Base-by-base conservation (phyloP, 345 rosid genomes). In the Citrus mangshanensis region DNA sequence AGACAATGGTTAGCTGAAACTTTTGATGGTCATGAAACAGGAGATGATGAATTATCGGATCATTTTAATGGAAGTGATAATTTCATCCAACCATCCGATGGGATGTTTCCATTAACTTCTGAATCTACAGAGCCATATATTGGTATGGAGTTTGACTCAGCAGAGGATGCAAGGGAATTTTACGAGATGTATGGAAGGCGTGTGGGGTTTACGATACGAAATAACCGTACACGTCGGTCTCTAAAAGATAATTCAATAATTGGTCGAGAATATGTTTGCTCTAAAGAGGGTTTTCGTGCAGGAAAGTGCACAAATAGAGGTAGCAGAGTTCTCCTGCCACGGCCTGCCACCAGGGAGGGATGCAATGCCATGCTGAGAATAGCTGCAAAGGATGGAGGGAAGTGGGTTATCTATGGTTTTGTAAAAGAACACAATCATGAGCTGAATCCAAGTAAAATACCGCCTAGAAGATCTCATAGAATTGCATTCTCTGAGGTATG, bases 221-320 rank as follows among this genome's bases (percentile, higher is more conserved):
- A 79, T 49, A 83, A 86, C 61, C 86, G 88, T 68, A 83, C 83
- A 32, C 88, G 86, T 5, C 60, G 83, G 32, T 85, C 88, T 37
- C 84, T 85, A 65, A 83, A 85, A 75, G 84, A 85, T 76, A 85
- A 81, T 46, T 85, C 88, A 1, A 83, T 85, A 78, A 83, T 83
- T 73, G 88, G 86, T 55, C 81, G 88, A 30, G 88, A 85, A 76
- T 83, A 76, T 85, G 86, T 83, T 63, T 85, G 88, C 78, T 83
- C 86, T 24, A 83, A 83, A 73, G 86, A 83, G 77, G 88, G 86
- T 28, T 85, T 81, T 60, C 78, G 81, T 76, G 78, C 72, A 24
- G 81, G 76, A 69, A 85, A 83, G 60, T 55, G 37, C 70, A 38
- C 70, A 5, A 78, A 73, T 60, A 65, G 77, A 59, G 86, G 73